phyloP scores from a whole-genome alignment of 164 flowering plant genomes.

The grape (Vitis vinifera) region ASM3070453v1 NC_081808.1:3229001-3229500 shows the following conservation, averaged over 20 bases:
- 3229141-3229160: background rate
- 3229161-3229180: background rate
- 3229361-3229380: constrained; percentile 98
- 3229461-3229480: constrained; percentile 99
- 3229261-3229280: too few species aligned
- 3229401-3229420: constrained; percentile 81
- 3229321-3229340: constrained; percentile 56
- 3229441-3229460: constrained; percentile 66
- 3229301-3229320: background rate
- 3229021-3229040: background rate
- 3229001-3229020: background rate
- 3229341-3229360: constrained; percentile 93
- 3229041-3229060: background rate
- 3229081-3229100: too few species aligned
- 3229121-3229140: background rate
- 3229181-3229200: background rate
- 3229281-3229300: background rate
- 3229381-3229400: constrained; percentile 79
- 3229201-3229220: background rate
- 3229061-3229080: too few species aligned
- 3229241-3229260: too few species aligned
- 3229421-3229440: constrained; percentile 73
- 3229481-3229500: constrained; percentile 90
- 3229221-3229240: too few species aligned
- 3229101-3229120: background rate